Evolutionary conservation across 2,329 filamentous ascomycete species (phyloP).

Genomic region (Cercospora sesami): DNA sequence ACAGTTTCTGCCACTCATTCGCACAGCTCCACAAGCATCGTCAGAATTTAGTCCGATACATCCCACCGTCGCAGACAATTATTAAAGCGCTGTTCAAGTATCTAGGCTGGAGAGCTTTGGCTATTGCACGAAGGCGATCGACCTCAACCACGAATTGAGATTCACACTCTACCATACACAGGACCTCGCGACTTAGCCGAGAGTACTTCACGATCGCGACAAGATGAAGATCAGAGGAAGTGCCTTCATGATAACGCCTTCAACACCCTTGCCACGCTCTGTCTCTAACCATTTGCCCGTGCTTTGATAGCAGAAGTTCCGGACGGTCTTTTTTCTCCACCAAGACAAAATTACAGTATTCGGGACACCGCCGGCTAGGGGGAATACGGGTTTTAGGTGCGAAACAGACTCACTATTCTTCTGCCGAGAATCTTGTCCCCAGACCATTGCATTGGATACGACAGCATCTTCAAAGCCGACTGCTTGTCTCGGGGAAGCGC

Average conservation of each 20-base stretch:
- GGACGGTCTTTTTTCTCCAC: neutral
- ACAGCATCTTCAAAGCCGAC: neutral
- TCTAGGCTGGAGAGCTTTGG: neutral
- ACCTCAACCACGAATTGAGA: neutral
- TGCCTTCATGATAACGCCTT: neutral
- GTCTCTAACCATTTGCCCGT: neutral
- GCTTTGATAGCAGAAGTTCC: neutral
- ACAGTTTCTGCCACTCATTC: neutral
- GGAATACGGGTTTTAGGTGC: neutral
- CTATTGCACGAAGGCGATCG: neutral
- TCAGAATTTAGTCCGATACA: neutral
- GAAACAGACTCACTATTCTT: neutral
- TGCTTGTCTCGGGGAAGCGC: neutral
- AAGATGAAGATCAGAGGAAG: neutral
- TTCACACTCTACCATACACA: neutral
- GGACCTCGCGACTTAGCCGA: neutral
- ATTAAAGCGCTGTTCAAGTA: neutral
- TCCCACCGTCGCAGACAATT: neutral
- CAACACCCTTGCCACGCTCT: neutral
- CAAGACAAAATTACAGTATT: neutral
- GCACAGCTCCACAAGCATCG: neutral
- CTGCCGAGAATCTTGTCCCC: neutral
- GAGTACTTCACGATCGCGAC: neutral
- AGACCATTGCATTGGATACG: neutral
- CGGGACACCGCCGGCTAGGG: neutral